phyloP scores from a whole-genome alignment of 2,329 filamentous ascomycete species.

The Thelonectria rubi region DNA sequence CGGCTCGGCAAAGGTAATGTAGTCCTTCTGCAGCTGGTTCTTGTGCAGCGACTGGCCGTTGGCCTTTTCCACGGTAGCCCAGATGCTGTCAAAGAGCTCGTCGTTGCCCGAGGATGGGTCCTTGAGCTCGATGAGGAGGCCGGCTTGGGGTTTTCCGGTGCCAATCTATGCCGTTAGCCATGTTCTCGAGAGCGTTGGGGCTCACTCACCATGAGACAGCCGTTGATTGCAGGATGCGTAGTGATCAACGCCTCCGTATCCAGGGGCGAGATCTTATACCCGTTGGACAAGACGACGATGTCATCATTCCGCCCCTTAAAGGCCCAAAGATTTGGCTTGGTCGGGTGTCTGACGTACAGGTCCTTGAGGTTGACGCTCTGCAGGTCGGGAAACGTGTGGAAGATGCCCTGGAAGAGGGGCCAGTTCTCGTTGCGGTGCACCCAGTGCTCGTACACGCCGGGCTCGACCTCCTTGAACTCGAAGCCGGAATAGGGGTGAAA shows the following conservation, averaged over 20 bases:
- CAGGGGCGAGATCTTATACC: constrained; percentile 45
- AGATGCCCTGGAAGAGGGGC: constrained; percentile 46
- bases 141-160: constrained; percentile 41
- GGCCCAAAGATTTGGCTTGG: constrained; percentile 42
- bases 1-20: constrained; percentile 52
- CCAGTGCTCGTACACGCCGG: constrained; percentile 46
- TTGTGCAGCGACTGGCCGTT: constrained; percentile 43
- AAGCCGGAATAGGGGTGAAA: constrained; percentile 49
- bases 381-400: constrained; percentile 44
- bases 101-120: constrained; percentile 33
- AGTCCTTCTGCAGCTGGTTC: constrained; percentile 52
- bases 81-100: constrained; percentile 53
- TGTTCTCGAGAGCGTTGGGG: neutral
- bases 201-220: constrained; percentile 34
- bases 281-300: constrained; percentile 44
- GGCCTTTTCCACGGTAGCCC: constrained; percentile 54
- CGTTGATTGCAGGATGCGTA: constrained; percentile 39
- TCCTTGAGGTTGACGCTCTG: constrained; percentile 45
- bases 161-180: constrained; percentile 24
- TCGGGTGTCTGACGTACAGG: constrained; percentile 41
- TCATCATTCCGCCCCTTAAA: constrained; percentile 45
- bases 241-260: constrained; percentile 43
- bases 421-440: constrained; percentile 44
- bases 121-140: constrained; percentile 42
- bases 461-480: constrained; percentile 46